Evolutionary conservation across 257 asterid genomes (phyloP).

Genomic region (Capsicum baccatum): DNA sequence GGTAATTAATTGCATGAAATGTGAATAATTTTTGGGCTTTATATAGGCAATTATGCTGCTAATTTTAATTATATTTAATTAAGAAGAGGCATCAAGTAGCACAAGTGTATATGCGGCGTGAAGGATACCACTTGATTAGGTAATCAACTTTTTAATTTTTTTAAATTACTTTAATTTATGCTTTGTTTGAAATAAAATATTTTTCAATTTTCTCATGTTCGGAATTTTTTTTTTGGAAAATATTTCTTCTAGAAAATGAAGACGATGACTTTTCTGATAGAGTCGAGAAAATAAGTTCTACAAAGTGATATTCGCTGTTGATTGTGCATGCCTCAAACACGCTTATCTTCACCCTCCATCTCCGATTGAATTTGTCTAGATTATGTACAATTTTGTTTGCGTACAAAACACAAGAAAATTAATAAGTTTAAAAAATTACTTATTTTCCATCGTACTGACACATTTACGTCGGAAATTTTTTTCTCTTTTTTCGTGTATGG

Average conservation of each 20-base stretch:
- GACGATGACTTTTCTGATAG: background rate
- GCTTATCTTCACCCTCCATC: too few relatives aligned
- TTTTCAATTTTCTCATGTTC: background rate
- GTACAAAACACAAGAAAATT: too few relatives aligned
- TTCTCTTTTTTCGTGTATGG: too few relatives aligned
- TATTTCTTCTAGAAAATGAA: background rate
- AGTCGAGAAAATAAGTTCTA: background rate
- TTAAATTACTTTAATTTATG: background rate
- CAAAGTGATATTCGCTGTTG: background rate
- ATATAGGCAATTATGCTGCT: background rate
- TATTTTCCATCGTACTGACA: background rate
- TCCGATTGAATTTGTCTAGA: too few relatives aligned
- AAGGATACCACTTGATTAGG: constrained; percentile 22
- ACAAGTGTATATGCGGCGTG: constrained; percentile 2
- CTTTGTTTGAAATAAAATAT: background rate
- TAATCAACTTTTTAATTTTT: background rate
- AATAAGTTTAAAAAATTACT: too few relatives aligned
- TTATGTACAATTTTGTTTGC: too few relatives aligned
- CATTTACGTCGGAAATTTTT: too few relatives aligned
- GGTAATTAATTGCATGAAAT: background rate
- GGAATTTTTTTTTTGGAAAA: background rate
- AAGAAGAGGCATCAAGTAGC: background rate
- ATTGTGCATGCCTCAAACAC: background rate
- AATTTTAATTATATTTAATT: constrained; percentile 10
- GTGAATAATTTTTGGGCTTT: constrained; percentile 9